A percentile compares a stretch with the other conserved stretches of the same genome.
These are phyloP conservation scores for Pachyrhizus erosus DNA, from an alignment of 306 rosid species.

Conservation along the genomic window DNA sequence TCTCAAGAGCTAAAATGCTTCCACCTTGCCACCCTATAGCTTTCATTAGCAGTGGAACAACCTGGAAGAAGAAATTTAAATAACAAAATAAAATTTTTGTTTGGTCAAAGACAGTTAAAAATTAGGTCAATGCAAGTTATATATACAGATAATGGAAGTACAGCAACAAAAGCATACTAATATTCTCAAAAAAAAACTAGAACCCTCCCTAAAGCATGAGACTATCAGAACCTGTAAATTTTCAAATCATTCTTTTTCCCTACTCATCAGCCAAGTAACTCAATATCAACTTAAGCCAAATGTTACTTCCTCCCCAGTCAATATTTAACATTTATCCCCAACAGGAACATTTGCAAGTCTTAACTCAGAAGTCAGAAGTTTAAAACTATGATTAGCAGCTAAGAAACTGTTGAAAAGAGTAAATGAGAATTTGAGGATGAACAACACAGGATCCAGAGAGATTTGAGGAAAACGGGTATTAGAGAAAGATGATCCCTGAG, in stretches of 20 bases:
- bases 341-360: background rate
- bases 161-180: background rate
- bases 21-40: conserved; percentile 99
- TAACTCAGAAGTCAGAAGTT: conserved; percentile 1
- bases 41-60: conserved; percentile 96
- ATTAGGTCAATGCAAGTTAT: background rate
- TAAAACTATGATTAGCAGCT: conserved; percentile 16
- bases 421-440: conserved; percentile 20
- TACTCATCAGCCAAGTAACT: conserved; percentile 8
- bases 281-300: conserved; percentile 1
- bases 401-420: conserved; percentile 1
- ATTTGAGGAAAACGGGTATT: background rate
- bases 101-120: conserved; percentile 3
- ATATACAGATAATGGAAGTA: conserved; percentile 11
- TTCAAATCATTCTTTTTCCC: background rate
- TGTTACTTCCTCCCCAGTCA: conserved; percentile 14
- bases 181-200: conserved; percentile 19
- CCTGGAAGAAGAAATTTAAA: conserved; percentile 59
- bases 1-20: conserved; percentile 97
- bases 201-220: background rate
- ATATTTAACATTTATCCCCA: conserved; percentile 21
- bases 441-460: background rate
- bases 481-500: conserved; percentile 4
- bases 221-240: conserved; percentile 20
- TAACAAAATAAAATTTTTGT: background rate